Percentiles rank a stretch among this genome's conserved stretches.
phyloP scores from a whole-genome alignment of 345 rosid genomes.

The Bruguiera gymnorhiza region DNA sequence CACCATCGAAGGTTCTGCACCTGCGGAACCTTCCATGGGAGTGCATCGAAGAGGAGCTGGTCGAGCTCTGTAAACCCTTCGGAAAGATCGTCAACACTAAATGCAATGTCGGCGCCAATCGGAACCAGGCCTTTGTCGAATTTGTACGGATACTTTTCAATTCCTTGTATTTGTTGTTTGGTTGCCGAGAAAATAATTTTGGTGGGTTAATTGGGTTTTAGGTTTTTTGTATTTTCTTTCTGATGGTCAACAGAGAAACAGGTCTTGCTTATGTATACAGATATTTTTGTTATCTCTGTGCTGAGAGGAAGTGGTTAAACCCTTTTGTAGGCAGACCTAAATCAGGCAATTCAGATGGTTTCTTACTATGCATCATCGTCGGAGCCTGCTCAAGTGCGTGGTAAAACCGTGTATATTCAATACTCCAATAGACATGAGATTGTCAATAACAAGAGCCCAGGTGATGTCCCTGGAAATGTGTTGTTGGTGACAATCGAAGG shows the following conservation, averaged over 20 bases:
- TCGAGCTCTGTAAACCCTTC: constrained; percentile 89
- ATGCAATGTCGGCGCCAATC: constrained; percentile 91
- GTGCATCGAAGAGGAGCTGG: constrained; percentile 84
- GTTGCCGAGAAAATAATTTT: not conserved
- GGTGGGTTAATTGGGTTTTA: too few species aligned
- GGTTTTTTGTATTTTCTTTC: not conserved
- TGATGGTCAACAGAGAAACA: too few species aligned
- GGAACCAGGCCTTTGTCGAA: constrained; percentile 95
- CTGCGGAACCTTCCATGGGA: constrained; percentile 96
- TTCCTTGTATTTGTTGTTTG: not conserved
- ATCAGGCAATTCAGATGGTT: constrained; percentile 96
- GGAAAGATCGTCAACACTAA: constrained; percentile 92
- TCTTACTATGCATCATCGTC: constrained; percentile 97
- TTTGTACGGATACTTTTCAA: constrained; percentile 40
- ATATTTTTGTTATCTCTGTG: not conserved
- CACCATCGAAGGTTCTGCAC: constrained; percentile 93
- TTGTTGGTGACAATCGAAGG: constrained; percentile 91
- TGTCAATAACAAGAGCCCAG: constrained; percentile 94
- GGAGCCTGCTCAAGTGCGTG: constrained; percentile 93
- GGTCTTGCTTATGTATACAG: not conserved
- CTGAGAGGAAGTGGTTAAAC: constrained; percentile 11
- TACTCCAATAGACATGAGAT: constrained; percentile 94
- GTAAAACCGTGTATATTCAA: constrained; percentile 90
- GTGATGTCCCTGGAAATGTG: constrained; percentile 95
- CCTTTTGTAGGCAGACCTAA: constrained; percentile 59